Evolutionary conservation across 2,329 filamentous ascomycete species (phyloP).

Genomic region (Albophoma yamanashiensis): DNA sequence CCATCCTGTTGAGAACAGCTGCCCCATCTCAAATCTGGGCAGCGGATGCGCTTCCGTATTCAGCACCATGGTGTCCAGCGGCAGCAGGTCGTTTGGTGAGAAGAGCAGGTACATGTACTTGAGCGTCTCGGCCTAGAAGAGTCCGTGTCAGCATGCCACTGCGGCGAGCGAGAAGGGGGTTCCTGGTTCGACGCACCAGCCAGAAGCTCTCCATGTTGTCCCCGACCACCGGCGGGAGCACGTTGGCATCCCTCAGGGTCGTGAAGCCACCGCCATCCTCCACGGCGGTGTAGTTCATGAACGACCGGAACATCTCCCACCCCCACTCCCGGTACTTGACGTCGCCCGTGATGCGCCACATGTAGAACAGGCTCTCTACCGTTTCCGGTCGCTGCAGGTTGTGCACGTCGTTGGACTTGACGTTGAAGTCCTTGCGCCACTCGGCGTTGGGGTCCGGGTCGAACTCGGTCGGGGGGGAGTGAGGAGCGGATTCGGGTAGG

Average conservation of each 20-base stretch:
- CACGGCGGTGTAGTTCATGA: slow-evolving; percentile 76
- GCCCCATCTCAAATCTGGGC: slow-evolving; percentile 73
- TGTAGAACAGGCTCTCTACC: slow-evolving; percentile 92
- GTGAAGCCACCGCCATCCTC: slow-evolving; percentile 72
- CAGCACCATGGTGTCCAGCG: slow-evolving; percentile 78
- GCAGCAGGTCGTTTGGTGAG: slow-evolving; percentile 69
- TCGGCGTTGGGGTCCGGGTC: slow-evolving; percentile 40
- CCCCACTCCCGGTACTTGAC: slow-evolving; percentile 87
- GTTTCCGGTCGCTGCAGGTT: slow-evolving; percentile 95
- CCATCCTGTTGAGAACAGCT: slow-evolving; percentile 74
- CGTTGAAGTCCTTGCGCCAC: slow-evolving; percentile 70
- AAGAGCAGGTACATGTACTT: slow-evolving; percentile 98
- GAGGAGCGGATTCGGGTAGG: slow-evolving; percentile 40
- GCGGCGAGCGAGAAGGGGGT: background rate
- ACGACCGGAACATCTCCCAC: slow-evolving; percentile 96
- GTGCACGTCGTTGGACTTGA: slow-evolving; percentile 76
- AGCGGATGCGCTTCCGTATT: slow-evolving; percentile 94
- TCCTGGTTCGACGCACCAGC: slow-evolving; percentile 53
- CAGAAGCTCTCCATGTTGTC: slow-evolving; percentile 99
- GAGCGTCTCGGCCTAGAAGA: slow-evolving; percentile 71
- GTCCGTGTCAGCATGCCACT: slow-evolving; percentile 1
- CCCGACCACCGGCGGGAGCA: slow-evolving; percentile 53
- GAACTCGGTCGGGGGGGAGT: slow-evolving; percentile 37
- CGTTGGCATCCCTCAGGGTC: slow-evolving; percentile 64
- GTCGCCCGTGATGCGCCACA: slow-evolving; percentile 97